Evolutionary conservation across 805 yeast genomes (phyloP), one percentile per base, ranked within the genome.

Genomic region (Yarrowia sp.): DNA sequence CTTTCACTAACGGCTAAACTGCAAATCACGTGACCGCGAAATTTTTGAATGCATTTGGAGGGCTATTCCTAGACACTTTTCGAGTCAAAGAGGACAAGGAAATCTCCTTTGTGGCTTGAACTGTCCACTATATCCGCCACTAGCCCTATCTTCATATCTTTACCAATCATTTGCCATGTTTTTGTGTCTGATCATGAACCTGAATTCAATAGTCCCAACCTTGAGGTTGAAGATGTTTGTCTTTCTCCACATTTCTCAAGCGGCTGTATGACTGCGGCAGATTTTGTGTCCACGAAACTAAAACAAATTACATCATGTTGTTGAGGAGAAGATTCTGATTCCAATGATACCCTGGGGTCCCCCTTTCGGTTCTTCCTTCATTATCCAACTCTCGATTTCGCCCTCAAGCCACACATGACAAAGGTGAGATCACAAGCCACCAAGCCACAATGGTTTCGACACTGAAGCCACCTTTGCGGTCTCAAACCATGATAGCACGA

Each of bases 391-490:
- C 14, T 7, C 38, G 15, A 14, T 49, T 40, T 12, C 15, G 7
- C 15, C 38, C 17, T 9, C 58, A 50, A 50, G 55, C 55, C 55
- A 50, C 55, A 50, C 12, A 44, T 46, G 17, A 47, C 53, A 30
- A 50, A 33, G 40, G 9, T 30, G 52, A 47, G 38, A 47, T 47
- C 9, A 47, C 20, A 47, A 47, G 52, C 52, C 52, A 47, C 52
- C 38, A 50, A 50, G 56, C 56, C 56, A 50, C 56, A 50, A 13
- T 30, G 36, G 12, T 47, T n/a, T 9, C 12, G 17, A 30, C 38
- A 47, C 30, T 15, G n/a, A 52, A 52, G 58, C 58, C 58, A 52
- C 58, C 43, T 52, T 38, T 52, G 36, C 2, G 34, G 34, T 14
- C 9, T 30, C 38, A 36, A 33, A 19, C 56, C 56, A 34, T 6